Evolutionary conservation across 805 yeast genomes (phyloP).

Genomic region (Millerozyma acaciae): DNA sequence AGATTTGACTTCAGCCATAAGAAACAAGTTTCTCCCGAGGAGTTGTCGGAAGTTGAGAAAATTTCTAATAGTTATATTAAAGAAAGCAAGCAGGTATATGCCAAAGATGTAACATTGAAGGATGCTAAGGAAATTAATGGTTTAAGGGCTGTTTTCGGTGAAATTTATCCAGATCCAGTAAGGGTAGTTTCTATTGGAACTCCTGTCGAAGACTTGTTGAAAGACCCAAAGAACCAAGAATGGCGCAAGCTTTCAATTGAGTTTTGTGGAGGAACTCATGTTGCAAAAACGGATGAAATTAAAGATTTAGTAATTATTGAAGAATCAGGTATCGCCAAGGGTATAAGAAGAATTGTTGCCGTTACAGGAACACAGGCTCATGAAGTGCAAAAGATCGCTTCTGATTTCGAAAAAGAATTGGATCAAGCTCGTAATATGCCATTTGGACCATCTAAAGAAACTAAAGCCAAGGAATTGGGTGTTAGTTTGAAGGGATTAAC

Average conservation of each 20-base stretch:
- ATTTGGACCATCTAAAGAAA: slow-evolving; percentile 76
- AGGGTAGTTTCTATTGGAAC: slow-evolving; percentile 96
- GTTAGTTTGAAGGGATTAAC: slow-evolving; percentile 78
- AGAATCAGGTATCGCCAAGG: slow-evolving; percentile 98
- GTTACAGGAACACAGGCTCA: slow-evolving; percentile 90
- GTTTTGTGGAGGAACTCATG: slow-evolving; percentile 99
- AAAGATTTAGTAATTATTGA: slow-evolving; percentile 86
- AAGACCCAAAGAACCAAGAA: slow-evolving; percentile 63
- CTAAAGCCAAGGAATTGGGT: slow-evolving; percentile 75
- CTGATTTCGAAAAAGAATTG: slow-evolving; percentile 61
- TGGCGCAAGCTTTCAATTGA: slow-evolving; percentile 84
- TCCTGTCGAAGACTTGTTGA: slow-evolving; percentile 76
- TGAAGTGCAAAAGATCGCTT: slow-evolving; percentile 83
- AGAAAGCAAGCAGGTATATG: slow-evolving; percentile 66
- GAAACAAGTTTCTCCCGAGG: slow-evolving; percentile 69
- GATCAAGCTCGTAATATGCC: slow-evolving; percentile 58
- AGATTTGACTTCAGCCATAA: slow-evolving; percentile 96
- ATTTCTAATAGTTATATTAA: slow-evolving; percentile 71
- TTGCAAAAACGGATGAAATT: slow-evolving; percentile 86
- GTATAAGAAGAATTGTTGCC: slow-evolving; percentile 96
- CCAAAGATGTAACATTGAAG: slow-evolving; percentile 76
- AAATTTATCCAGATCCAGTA: slow-evolving; percentile 98
- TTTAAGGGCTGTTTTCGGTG: slow-evolving; percentile 97
- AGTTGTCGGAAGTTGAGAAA: slow-evolving; percentile 70
- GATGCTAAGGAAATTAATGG: slow-evolving; percentile 75